Base-by-base conservation (phyloP, 106 monocot genomes). In the Amphibolis antarctica region DNA sequence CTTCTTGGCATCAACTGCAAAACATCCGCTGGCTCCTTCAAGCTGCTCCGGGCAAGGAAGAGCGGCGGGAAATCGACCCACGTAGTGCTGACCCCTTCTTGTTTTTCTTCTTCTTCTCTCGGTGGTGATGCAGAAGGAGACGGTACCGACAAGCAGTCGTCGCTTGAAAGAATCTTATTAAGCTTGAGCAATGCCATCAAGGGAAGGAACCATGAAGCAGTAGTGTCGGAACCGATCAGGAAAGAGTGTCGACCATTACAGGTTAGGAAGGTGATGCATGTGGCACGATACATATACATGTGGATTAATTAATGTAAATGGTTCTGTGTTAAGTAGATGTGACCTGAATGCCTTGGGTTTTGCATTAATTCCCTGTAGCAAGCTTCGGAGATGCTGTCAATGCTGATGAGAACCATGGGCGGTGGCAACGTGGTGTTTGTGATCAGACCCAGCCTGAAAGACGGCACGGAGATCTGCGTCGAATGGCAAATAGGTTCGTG, bases 401-500 rank as follows among this genome's bases (percentile, higher is more conserved):
- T 36, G n/a, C 31, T 65, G 68, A 28, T 73, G 14, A 73, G 31
- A 12, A 52, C 21, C 64, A 43, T 74, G 13, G 68, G 31, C 1
- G 49, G 54, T 4, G 49, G 54, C 13, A 17, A 65, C 50, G 43
- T 69, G 17, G 64, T 48, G 64, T 27, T 78, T 59, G 52, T 68
- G 23, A 52, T 74, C 68, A 69, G 55, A 53, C 68, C 58, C 5
- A 69, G 15, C 0, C 20, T 20, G 1, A 21, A 66, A 0, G 63
- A 67, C 0, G 74, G 59, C 20, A 25, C 42, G 4, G 65, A 46
- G 17, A 12, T 70, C 44, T 23, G 31, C 4, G 9, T 79, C 18
- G 18, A 60, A 57, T 74, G 69, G 69, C 10, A 59, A 1, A 31
- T 74, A 51, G 79, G 79, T 74, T 42, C 42, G 65, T 77, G 9